Conservation (phyloP, 148 eudicot species). For the Suaeda aralocaspica region DNA sequence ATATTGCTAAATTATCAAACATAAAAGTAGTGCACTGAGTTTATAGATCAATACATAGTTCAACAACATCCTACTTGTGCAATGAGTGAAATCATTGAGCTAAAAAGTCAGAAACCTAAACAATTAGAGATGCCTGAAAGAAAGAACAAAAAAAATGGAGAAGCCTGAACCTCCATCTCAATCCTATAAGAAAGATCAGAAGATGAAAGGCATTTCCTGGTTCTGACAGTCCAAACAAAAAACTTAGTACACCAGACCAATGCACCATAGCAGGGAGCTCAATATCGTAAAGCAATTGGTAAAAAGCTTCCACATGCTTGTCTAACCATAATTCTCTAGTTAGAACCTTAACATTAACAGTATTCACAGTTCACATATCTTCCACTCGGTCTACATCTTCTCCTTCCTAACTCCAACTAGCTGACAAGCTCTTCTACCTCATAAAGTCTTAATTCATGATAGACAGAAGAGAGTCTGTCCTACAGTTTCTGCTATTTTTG, state of each 20-base stretch:
- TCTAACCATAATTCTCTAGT: slow-evolving; percentile 2
- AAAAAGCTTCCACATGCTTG: not conserved
- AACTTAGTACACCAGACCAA: not conserved
- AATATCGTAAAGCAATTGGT: not conserved
- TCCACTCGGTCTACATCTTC: not conserved
- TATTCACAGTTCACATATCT: not conserved
- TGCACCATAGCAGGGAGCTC: not conserved
- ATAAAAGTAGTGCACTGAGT: not conserved
- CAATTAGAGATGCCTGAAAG: not conserved
- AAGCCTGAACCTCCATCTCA: not conserved
- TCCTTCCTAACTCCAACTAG: not conserved
- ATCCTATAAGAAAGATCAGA: not conserved
- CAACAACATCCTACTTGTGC: not conserved
- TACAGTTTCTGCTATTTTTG: no score
- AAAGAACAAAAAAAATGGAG: not conserved
- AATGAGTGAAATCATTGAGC: not conserved
- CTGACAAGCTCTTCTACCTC: not conserved
- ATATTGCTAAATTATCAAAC: not conserved
- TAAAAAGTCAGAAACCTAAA: not conserved
- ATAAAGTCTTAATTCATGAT: no score
- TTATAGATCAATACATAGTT: not conserved
- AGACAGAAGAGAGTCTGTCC: no score
- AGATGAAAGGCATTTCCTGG: no score
- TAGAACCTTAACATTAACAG: not conserved
- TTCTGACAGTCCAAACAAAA: no score